Conservation (phyloP, 2,329 filamentous ascomycete genomes). For the Paecilomyces variotii region DNA sequence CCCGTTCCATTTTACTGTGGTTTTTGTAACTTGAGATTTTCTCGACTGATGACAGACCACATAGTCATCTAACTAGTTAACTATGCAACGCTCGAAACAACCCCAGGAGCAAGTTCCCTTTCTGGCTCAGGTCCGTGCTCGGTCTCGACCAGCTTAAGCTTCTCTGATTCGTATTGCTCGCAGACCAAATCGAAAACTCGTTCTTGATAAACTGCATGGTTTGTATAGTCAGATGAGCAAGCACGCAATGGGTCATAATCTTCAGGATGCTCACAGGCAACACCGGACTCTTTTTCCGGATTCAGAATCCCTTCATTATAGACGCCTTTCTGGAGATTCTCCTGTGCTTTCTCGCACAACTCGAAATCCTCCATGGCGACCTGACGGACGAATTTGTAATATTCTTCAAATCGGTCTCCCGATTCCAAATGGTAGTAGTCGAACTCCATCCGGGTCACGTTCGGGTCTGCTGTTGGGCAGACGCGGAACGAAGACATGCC, state of each 20-base stretch:
- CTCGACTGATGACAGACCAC: not conserved
- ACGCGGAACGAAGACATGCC: constrained; percentile 52
- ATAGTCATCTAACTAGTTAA: not conserved
- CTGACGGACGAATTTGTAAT: constrained; percentile 49
- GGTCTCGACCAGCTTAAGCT: constrained; percentile 10
- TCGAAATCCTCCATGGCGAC: constrained; percentile 51
- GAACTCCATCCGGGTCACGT: constrained; percentile 49
- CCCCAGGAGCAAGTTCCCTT: constrained; percentile 4
- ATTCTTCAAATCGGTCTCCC: constrained; percentile 48
- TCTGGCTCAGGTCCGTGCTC: not conserved
- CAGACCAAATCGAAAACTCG: constrained; percentile 40
- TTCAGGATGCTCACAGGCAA: constrained; percentile 36
- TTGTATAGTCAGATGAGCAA: constrained; percentile 5
- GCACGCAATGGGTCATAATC: constrained; percentile 5
- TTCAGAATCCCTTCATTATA: constrained; percentile 51
- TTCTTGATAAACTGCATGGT: constrained; percentile 36
- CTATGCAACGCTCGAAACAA: constrained; percentile 3
- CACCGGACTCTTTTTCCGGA: constrained; percentile 48
- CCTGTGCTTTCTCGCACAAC: constrained; percentile 49
- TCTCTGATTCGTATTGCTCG: constrained; percentile 34
- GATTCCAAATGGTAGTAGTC: constrained; percentile 49
- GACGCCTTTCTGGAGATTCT: constrained; percentile 46
- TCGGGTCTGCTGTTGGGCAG: constrained; percentile 43
- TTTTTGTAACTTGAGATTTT: not conserved
- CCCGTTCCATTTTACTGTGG: not conserved